These are phyloP conservation scores for Fragaria ananassa DNA, from an alignment of 306 rosid species.

Conservation along the genomic window DNA sequence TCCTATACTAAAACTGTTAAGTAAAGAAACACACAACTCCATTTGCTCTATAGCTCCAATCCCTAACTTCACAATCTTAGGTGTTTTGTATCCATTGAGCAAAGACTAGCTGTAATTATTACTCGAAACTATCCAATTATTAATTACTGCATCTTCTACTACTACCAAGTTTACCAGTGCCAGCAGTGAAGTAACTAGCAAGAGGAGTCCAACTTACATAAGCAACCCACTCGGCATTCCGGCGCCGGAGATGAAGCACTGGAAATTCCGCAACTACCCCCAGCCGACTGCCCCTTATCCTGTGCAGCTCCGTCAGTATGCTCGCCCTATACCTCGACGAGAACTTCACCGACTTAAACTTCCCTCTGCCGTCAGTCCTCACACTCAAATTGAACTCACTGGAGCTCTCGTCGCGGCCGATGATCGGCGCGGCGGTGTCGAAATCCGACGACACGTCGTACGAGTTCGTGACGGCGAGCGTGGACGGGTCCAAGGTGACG, in stretches of 20 bases:
- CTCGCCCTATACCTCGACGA: slow-evolving; percentile 85
- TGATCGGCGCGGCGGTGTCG: slow-evolving; percentile 65
- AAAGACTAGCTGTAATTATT: background rate
- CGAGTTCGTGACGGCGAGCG: slow-evolving; percentile 79
- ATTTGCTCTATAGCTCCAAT: background rate
- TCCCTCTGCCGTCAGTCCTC: slow-evolving; percentile 92
- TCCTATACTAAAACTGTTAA: background rate
- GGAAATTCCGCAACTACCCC: slow-evolving; percentile 74
- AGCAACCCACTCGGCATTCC: slow-evolving; percentile 77
- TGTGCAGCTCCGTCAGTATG: slow-evolving; percentile 82
- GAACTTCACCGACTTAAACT: slow-evolving; percentile 73
- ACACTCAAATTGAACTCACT: slow-evolving; percentile 73
- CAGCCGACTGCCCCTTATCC: slow-evolving; percentile 74
- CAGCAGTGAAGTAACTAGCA: slow-evolving; percentile 2
- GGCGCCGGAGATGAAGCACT: slow-evolving; percentile 84
- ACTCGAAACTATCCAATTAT: background rate
- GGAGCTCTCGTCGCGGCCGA: slow-evolving; percentile 81
- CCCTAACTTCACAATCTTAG: background rate
- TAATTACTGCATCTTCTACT: background rate
- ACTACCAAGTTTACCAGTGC: background rate
- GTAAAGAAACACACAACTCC: background rate
- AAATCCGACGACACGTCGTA: slow-evolving; percentile 68
- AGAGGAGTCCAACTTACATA: slow-evolving; percentile 53
- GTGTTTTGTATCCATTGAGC: background rate
- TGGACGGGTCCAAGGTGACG: slow-evolving; percentile 74